Conservation (phyloP, 148 eudicot species). For the Vaccinium corymbosum region DNA sequence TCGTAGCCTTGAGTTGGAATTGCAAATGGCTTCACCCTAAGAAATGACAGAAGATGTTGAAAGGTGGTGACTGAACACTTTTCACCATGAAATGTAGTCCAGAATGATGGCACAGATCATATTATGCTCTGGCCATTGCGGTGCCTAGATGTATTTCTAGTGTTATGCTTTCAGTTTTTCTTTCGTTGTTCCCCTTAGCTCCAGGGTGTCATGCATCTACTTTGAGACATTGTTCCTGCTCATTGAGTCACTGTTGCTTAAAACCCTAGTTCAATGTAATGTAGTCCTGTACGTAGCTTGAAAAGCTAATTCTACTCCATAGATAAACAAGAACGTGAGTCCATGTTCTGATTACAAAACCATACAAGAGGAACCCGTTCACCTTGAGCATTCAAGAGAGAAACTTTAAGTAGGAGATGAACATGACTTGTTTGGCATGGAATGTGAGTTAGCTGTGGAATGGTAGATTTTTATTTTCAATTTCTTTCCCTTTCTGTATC, state of each 20-base stretch:
- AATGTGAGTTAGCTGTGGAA: conserved; percentile 13
- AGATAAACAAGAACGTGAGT: neutral
- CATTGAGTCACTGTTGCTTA: neutral
- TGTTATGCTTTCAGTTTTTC: neutral
- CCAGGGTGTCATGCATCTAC: neutral
- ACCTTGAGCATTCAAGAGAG: neutral
- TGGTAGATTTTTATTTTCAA: neutral
- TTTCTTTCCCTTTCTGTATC: neutral
- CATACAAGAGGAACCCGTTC: neutral
- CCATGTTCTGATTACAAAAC: neutral
- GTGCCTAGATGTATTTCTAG: neutral
- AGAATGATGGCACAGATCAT: no score
- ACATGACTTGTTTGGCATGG: neutral
- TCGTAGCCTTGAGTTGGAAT: conserved; percentile 1
- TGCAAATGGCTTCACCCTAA: neutral
- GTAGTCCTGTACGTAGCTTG: neutral
- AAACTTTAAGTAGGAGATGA: neutral
- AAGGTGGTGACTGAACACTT: neutral
- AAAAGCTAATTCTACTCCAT: neutral
- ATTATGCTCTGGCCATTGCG: neutral
- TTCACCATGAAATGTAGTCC: neutral
- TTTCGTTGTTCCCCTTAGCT: neutral
- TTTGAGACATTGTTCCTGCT: neutral
- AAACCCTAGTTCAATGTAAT: neutral
- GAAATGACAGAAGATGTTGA: neutral